Conservation (phyloP, 2,329 filamentous ascomycete species). For the Colletotrichum costaricense region DNA sequence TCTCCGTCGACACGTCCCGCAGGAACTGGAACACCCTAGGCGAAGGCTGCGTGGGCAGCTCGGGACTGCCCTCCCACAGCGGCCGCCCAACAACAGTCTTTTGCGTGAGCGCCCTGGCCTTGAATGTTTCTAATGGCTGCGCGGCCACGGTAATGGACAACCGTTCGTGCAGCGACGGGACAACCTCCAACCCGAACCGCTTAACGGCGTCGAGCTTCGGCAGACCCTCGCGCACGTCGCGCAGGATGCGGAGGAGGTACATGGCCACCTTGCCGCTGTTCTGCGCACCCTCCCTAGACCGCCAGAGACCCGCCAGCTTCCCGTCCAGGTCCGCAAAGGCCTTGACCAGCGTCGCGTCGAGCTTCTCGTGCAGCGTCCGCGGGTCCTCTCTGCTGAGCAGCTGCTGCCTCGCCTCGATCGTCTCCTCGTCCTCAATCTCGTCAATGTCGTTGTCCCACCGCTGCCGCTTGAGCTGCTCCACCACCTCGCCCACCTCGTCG, state of each 20-base stretch:
- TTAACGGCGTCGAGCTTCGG: conserved; percentile 63
- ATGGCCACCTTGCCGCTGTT: conserved; percentile 65
- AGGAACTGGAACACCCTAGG: conserved; percentile 79
- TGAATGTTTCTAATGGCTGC: conserved; percentile 61
- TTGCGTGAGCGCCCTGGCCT: conserved; percentile 52
- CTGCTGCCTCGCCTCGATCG: conserved; percentile 73
- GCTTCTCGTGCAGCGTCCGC: conserved; percentile 67
- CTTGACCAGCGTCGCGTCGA: conserved; percentile 65
- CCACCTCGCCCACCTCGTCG: conserved; percentile 71
- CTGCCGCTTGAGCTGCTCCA: conserved; percentile 73
- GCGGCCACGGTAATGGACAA: conserved; percentile 66
- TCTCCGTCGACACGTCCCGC: conserved; percentile 70
- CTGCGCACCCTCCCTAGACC: conserved; percentile 54
- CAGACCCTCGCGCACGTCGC: conserved; percentile 77
- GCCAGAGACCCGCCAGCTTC: conserved; percentile 64
- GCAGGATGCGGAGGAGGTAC: conserved; percentile 79
- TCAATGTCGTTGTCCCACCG: conserved; percentile 82
- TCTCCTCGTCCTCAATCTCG: conserved; percentile 79
- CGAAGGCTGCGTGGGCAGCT: conserved; percentile 83
- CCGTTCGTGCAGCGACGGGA: conserved; percentile 72
- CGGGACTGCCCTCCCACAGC: conserved; percentile 82
- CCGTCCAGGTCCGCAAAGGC: conserved; percentile 70
- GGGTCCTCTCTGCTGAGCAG: conserved; percentile 80
- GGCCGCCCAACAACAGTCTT: conserved; percentile 69
- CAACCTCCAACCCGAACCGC: conserved; percentile 68